Evolutionary conservation across 2,329 filamentous ascomycete species (phyloP).

Genomic region (Penicillium olsonii): DNA sequence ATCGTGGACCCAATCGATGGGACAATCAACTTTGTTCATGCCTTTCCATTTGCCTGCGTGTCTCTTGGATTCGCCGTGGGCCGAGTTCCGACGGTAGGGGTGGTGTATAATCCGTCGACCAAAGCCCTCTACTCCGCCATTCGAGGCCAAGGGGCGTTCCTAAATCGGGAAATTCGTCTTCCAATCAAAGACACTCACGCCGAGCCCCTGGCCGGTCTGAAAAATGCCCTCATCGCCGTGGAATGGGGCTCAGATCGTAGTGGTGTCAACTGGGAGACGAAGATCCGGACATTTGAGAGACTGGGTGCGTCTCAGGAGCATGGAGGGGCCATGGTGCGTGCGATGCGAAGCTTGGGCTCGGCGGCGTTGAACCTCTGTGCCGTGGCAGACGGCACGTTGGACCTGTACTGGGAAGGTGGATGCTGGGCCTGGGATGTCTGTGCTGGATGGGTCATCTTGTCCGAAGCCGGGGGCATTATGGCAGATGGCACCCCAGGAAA

Average conservation of each 20-base stretch:
- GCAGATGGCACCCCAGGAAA: conserved; percentile 60
- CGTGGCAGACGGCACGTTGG: conserved; percentile 58
- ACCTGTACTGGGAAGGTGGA: conserved; percentile 67
- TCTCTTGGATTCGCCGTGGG: conserved; percentile 59
- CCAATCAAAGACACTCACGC: conserved; percentile 47
- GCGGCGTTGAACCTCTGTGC: conserved; percentile 64
- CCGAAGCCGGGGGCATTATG: conserved; percentile 61
- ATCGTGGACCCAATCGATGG: conserved; percentile 66
- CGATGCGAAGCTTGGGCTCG: conserved; percentile 57
- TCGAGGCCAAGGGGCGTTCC: conserved; percentile 55
- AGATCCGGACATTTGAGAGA: conserved; percentile 55
- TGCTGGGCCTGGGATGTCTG: conserved; percentile 69
- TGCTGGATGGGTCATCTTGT: conserved; percentile 62
- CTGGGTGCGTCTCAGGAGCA: conserved; percentile 51
- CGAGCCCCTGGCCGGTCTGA: conserved; percentile 52
- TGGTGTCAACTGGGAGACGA: conserved; percentile 60
- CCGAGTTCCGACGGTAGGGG: conserved; percentile 55
- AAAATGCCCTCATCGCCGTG: conserved; percentile 56
- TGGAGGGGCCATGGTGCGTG: conserved; percentile 64
- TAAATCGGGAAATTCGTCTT: conserved; percentile 42
- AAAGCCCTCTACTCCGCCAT: conserved; percentile 58
- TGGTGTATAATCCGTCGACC: conserved; percentile 64
- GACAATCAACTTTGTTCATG: conserved; percentile 67
- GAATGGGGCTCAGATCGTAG: conserved; percentile 63
- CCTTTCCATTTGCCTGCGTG: conserved; percentile 59